Base-by-base conservation (phyloP, 2,329 filamentous ascomycete genomes). In the Beauveria asiatica region DNA sequence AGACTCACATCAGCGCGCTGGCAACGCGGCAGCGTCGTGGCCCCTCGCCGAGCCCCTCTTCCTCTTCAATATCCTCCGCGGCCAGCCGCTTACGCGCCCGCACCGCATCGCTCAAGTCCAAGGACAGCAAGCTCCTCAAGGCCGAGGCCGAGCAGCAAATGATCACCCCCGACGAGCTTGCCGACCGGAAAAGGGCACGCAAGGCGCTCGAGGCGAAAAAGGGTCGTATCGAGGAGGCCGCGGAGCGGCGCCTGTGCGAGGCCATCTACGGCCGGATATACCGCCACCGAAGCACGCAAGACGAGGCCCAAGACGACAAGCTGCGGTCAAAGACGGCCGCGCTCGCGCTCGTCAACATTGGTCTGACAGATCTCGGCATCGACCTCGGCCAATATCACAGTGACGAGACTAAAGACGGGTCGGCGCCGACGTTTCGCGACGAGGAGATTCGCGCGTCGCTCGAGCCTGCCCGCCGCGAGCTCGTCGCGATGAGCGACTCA, bases 281-380 rank as follows among this genome's bases (percentile, higher is more conserved):
- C 82, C 86, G 92, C 51, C 94, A 99, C 72, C 85, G 88, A 62
- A 94, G 83, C 70, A 96, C 93, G 0, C 87, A 97, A 68, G 94
- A 99, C 70, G 93, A 97, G 73, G 92, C 94, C 13, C 84, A 93
- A 68, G 94, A 99, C 70, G 92, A 96, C 68, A 97, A 96, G 70
- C 79, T 99, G 55, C 85, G 94, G 33, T 99, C 94, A 10, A 94
- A 96, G 68, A 97, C 92, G 1, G 93, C 93, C 21, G 92, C 94
- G 1, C 76, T 99, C 49, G 83, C 88, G 3, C 78, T 99, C n/a
- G 90, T 99, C 19, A 93, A 92, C 1, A 97, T 99, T 68, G 90
- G 91, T 3, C 78, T 94, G 57, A 86, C 84, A 63, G 94, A 99
- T 69, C 78, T 99, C 11, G 89, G 91, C 3, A 83, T 96, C 58